These are phyloP conservation scores for Aphanoascus verrucosus DNA, from an alignment of 2,329 filamentous ascomycete species.

Conservation along the genomic window DNA sequence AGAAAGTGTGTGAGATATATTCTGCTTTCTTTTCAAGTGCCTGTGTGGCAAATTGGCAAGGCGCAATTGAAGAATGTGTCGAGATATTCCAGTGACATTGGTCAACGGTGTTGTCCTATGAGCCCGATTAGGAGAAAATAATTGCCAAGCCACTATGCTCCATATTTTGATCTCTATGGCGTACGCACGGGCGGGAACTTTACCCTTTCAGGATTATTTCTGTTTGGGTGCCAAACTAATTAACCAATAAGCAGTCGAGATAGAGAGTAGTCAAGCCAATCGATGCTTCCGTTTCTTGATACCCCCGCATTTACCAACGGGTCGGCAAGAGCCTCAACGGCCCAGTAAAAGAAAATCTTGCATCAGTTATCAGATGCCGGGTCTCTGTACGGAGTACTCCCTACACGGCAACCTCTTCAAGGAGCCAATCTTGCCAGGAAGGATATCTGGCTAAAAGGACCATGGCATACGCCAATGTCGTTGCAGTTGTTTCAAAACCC, in stretches of 20 bases:
- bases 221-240: too few species aligned
- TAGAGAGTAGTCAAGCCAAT: too few species aligned
- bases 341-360: too few species aligned
- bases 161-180: neutral
- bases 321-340: too few species aligned
- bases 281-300: too few species aligned
- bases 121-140: neutral
- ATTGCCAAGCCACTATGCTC: slow-evolving; percentile 2
- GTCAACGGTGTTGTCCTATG: neutral
- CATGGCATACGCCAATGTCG: slow-evolving; percentile 42
- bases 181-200: too few species aligned
- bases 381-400: neutral
- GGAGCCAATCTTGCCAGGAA: slow-evolving; percentile 43
- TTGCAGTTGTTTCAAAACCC: slow-evolving; percentile 43
- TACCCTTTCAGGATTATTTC: too few species aligned
- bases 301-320: too few species aligned
- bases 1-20: neutral
- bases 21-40: neutral
- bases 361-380: neutral
- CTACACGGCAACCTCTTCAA: slow-evolving; percentile 35
- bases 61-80: neutral
- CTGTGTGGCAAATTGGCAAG: neutral
- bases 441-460: slow-evolving; percentile 39
- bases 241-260: too few species aligned
- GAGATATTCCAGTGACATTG: neutral